phyloP scores from a whole-genome alignment of 2,329 filamentous ascomycete genomes.

The Plenodomus tracheiphilus region DNA sequence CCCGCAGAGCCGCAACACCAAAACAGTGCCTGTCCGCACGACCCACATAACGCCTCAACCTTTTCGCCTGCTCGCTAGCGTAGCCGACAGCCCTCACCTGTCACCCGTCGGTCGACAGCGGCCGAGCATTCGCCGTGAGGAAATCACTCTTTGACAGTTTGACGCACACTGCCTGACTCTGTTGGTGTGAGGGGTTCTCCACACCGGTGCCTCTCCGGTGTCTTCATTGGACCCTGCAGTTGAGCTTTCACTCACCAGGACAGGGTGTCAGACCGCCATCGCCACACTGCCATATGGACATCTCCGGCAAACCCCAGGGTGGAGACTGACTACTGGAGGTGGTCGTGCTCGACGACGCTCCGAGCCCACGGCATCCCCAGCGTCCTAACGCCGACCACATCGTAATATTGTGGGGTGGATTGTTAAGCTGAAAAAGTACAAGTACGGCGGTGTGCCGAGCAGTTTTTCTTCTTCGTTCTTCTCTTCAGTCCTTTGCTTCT shows the following conservation, averaged over 20 bases:
- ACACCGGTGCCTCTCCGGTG: slow-evolving; percentile 12
- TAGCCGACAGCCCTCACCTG: background rate
- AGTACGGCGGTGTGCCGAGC: slow-evolving; percentile 13
- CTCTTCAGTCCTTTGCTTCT: slow-evolving; percentile 4
- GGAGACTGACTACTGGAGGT: slow-evolving; percentile 2
- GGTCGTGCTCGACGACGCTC: slow-evolving; percentile 3
- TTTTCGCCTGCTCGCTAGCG: background rate
- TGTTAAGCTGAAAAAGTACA: slow-evolving; percentile 12
- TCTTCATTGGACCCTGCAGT: slow-evolving; percentile 7
- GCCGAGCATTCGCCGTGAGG: background rate
- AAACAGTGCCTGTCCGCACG: background rate
- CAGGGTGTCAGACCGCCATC: slow-evolving; percentile 2
- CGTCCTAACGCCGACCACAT: slow-evolving; percentile 10
- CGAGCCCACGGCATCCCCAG: slow-evolving; percentile 4
- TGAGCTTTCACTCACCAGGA: slow-evolving; percentile 2
- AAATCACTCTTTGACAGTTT: background rate
- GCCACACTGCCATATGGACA: background rate
- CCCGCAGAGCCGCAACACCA: slow-evolving; percentile 3
- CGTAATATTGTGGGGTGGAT: slow-evolving; percentile 25
- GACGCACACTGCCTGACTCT: too few species aligned
- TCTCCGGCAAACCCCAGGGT: slow-evolving; percentile 15
- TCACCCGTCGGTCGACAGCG: background rate
- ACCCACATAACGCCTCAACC: background rate
- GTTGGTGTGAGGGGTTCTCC: slow-evolving; percentile 11
- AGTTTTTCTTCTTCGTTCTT: slow-evolving; percentile 1